A percentile compares a stretch with the other conserved stretches of the same genome.
Conservation (phyloP, 2,329 filamentous ascomycete species). For the Plectosphaerella sp. region DNA sequence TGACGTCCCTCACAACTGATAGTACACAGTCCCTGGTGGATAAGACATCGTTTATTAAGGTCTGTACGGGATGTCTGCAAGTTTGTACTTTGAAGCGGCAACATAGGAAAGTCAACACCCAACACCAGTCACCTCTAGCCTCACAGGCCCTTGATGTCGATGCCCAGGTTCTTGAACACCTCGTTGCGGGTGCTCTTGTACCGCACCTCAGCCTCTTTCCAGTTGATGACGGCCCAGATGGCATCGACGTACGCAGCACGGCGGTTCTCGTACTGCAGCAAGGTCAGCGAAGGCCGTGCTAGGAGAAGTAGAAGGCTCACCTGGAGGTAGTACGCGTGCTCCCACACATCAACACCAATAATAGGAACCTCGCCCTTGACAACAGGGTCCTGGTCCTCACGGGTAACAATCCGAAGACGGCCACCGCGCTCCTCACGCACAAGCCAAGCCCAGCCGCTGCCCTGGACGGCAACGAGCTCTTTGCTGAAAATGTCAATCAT, state of each 20-base stretch:
- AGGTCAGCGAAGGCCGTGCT: neutral
- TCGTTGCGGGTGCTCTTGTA: conserved; percentile 21
- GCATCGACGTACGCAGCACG: conserved; percentile 48
- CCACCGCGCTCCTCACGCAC: conserved; percentile 38
- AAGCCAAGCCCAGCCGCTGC: conserved; percentile 66
- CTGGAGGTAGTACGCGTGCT: conserved; percentile 55
- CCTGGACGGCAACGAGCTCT: conserved; percentile 54
- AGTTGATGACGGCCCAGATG: conserved; percentile 51
- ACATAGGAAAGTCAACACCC: no score
- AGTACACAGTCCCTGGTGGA: no score
- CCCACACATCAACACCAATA: conserved; percentile 62
- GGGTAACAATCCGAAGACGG: conserved; percentile 45
- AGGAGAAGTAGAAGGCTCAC: conserved; percentile 9
- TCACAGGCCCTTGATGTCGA: no score
- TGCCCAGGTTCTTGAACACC: neutral
- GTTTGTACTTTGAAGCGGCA: no score
- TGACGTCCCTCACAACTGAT: no score
- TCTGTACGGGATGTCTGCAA: no score
- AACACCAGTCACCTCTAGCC: no score
- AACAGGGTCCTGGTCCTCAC: conserved; percentile 61
- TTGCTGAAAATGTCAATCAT: conserved; percentile 52
- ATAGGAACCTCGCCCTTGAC: conserved; percentile 43
- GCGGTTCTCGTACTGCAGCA: conserved; percentile 39
- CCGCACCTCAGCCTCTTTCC: conserved; percentile 42
- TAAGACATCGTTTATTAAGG: no score